Evolutionary conservation across 371 early-diverging fungal species (phyloP).

Genomic region (Ordospora pajunii): DNA sequence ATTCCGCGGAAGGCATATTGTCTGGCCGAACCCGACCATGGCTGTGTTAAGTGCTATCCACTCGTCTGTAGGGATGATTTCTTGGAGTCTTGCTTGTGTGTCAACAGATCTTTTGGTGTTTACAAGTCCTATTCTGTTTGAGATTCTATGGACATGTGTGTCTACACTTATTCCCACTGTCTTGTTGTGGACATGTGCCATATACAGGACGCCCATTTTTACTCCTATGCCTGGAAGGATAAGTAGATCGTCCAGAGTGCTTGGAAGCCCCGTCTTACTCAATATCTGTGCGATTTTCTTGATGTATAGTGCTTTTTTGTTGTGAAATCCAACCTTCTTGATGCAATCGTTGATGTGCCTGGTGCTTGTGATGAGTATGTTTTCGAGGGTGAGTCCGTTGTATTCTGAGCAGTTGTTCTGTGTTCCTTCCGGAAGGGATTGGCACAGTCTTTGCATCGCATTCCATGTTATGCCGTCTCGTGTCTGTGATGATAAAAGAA

Average conservation of each 20-base stretch:
- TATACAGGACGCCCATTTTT: conserved; percentile 69
- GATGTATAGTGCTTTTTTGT: conserved; percentile 65
- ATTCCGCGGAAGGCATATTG: conserved; percentile 66
- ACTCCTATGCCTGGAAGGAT: conserved; percentile 85
- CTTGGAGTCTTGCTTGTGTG: conserved; percentile 68
- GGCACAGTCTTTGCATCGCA: conserved; percentile 62
- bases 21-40: conserved; percentile 88
- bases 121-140: conserved; percentile 77
- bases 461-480: conserved; percentile 68
- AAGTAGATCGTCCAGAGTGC: conserved; percentile 7
- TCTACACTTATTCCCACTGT: conserved; percentile 89
- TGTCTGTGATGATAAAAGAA: conserved; percentile 87
- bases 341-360: conserved; percentile 67
- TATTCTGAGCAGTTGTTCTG: conserved; percentile 51
- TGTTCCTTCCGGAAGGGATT: conserved; percentile 66
- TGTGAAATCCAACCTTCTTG: conserved; percentile 76
- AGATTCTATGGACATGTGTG: conserved; percentile 86
- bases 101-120: conserved; percentile 62
- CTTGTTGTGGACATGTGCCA: conserved; percentile 52
- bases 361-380: conserved; percentile 54
- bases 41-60: conserved; percentile 80
- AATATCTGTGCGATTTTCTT: conserved; percentile 26
- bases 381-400: conserved; percentile 44
- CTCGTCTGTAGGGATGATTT: conserved; percentile 62
- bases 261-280: conserved; percentile 53